Base-by-base conservation (phyloP, 179 eudicot genomes). In the Silene coronaria region DNA sequence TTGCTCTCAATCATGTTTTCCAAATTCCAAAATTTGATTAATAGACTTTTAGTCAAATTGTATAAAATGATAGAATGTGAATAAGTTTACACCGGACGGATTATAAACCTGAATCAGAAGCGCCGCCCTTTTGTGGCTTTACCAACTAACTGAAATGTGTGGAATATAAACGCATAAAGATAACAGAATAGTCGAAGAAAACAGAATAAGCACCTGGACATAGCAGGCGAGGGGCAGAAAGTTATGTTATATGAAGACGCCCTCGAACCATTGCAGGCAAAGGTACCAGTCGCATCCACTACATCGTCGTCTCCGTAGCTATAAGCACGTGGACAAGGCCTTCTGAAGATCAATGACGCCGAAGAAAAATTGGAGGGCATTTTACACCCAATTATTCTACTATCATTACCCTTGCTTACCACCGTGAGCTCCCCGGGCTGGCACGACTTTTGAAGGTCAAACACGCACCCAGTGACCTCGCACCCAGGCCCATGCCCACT, bases 221-320 rank as follows among this genome's bases (percentile, higher is more conserved):
- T 45, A 14, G 17, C 34, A 1, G 70, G 36, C 2, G 79, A 36
- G 21, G 79, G 83, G 73, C 79, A 80, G 68, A 80, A 80, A n/a
- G 82, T 80, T 36, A 79, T 48, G 64, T 45, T 17, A 30, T 74
- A 79, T 60, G 64, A 60, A 8, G 77, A 38, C 8, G 69, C 22
- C 53, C 42, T 34, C 19, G 73, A 26, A 3, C 58, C 12, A 7
- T 19, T 21, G 32, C 82, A 79, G 4, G 19, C 16, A 9, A 75
- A 79, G 48, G 82, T 53, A n/a, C 3, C 1, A 53, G 58, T 53
- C n/a, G 8, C 21, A 53, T 53, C 8, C 13, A 16, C 58, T 8
- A 8, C 48, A 42, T 3, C 21, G 58, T 14, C 17, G n/a, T 8
- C 11, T 2, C 45, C 9, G 11, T 36, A 7, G 19, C 7, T 53